Conservation (phyloP, 148 eudicot species). For the Rhododendron griersonianum region DNA sequence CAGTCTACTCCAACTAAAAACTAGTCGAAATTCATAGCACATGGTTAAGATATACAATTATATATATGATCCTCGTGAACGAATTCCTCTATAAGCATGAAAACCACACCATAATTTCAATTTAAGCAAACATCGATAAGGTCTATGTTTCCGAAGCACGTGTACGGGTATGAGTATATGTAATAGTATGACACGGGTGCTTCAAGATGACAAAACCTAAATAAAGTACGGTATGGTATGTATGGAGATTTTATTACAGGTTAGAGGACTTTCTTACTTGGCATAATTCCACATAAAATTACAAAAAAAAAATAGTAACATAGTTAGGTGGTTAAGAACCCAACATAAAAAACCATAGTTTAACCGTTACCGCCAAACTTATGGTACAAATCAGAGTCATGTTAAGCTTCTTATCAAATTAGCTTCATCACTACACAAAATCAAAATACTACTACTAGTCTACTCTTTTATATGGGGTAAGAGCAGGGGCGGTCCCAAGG, state of each 20-base stretch:
- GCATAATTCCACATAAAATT: neutral
- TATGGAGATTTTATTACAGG: too few species aligned
- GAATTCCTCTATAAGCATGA: neutral
- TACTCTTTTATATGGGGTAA: too few species aligned
- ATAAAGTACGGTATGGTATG: neutral
- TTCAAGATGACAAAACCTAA: neutral
- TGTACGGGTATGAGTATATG: neutral
- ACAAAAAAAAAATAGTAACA: neutral
- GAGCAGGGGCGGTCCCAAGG: neutral
- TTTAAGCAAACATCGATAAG: neutral
- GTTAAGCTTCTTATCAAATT: neutral
- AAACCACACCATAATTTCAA: neutral
- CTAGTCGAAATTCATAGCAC: neutral
- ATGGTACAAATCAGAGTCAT: neutral
- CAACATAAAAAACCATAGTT: neutral
- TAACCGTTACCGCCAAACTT: neutral
- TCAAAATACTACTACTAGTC: neutral
- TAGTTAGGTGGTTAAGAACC: neutral
- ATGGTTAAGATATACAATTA: neutral
- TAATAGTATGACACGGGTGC: neutral
- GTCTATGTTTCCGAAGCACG: neutral
- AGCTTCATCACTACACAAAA: neutral
- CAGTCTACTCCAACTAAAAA: neutral
- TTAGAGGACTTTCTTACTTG: neutral
- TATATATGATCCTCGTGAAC: neutral